Evolutionary conservation across 2,329 filamentous ascomycete species (phyloP), one percentile per base, ranked within the genome.

Genomic region (Xylariales sp.): DNA sequence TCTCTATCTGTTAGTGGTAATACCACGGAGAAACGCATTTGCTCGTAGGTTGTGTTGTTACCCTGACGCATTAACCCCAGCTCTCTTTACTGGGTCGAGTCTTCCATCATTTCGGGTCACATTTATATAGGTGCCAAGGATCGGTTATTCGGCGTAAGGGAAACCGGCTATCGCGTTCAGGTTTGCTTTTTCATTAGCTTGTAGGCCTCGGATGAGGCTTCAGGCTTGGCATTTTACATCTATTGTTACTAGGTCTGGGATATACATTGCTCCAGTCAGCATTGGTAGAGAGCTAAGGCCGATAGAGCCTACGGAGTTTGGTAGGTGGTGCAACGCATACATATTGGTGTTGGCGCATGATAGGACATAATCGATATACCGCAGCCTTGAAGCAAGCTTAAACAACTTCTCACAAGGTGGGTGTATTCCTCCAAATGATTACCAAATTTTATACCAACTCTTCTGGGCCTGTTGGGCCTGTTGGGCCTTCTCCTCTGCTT

Each of bases 401-500:
- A 62, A 46, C 7, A 14, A 23, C 58, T 60, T 63, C 34, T 16
- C 50, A 5, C 43, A 56, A 61, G 61, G 67, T 58, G 34, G 43
- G 10, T 28, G 48, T 64, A 12, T 10, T 56, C 52, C 9, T 60
- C 62, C 71, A 62, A 65, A 49, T 63, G 5, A 62, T 76, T 71
- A 89, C 87, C 87, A 89, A 67, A 88, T 81, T 76, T 82, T 86
- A 76, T 87, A 89, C 86, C 87, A 88, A 30, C 81, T 77, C 75
- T 78, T 83, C 64, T 75, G 75, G 58, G 71, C 72, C 52, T 77
- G 75, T 43, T 75, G 75, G 58, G 71, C 72, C 52, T 77, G 75
- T 43, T 70, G 70, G 75, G 76, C 71, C 77, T 78, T 74, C 69
- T 83, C 83, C 62, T 82, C 81, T 49, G 80, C 81, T 69, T 84